Evolutionary conservation across 129 eudicot species (phyloP).

Genomic region (Cynara cardunculus): DNA sequence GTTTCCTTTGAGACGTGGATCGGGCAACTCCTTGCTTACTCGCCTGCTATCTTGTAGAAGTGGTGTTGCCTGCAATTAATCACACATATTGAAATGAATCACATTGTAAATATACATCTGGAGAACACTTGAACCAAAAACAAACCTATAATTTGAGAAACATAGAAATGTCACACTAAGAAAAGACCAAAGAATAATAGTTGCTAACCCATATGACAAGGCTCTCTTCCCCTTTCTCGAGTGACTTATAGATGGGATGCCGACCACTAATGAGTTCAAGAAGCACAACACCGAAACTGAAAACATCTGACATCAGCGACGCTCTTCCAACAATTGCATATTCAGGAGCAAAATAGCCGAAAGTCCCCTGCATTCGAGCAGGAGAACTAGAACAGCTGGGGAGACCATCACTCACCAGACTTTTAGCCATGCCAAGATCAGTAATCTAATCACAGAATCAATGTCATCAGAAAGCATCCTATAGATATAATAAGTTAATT

Average conservation of each 20-base stretch:
- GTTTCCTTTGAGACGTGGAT: slow-evolving; percentile 62
- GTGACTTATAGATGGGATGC: slow-evolving; percentile 58
- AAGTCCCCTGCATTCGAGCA: slow-evolving; percentile 93
- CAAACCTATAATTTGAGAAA: background rate
- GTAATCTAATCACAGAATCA: slow-evolving; percentile 50
- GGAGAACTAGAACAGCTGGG: slow-evolving; percentile 86
- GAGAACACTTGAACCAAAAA: background rate
- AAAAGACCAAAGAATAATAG: background rate
- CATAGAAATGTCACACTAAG: background rate
- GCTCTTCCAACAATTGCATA: slow-evolving; percentile 84
- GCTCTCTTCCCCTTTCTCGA: slow-evolving; percentile 69
- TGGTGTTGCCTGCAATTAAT: slow-evolving; percentile 64
- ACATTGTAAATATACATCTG: background rate
- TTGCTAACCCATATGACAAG: slow-evolving; percentile 86
- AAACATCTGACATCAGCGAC: slow-evolving; percentile 87
- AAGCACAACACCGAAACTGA: slow-evolving; percentile 96
- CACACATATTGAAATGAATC: background rate
- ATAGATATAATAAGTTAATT: background rate
- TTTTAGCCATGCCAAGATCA: slow-evolving; percentile 97
- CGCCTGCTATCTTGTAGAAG: slow-evolving; percentile 69
- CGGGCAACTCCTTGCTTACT: slow-evolving; percentile 74
- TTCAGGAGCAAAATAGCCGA: slow-evolving; percentile 97
- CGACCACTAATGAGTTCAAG: slow-evolving; percentile 85
- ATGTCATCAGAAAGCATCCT: background rate
- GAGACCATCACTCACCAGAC: slow-evolving; percentile 66